phyloP scores from a whole-genome alignment of 2,329 filamentous ascomycete genomes.

The Fusarium luffae region DNA sequence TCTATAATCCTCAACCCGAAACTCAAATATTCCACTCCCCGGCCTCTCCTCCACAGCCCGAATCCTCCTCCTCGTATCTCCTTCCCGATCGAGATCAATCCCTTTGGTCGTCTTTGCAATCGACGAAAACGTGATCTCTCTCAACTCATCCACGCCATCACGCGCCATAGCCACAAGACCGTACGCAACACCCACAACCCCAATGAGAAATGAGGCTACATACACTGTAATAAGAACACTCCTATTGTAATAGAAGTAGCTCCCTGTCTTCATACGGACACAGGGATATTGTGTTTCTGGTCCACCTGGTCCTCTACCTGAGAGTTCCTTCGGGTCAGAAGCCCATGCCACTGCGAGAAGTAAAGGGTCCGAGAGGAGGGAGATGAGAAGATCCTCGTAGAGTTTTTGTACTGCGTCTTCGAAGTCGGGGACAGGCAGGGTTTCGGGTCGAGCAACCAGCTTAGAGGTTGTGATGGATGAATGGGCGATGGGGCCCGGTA shows the following conservation, averaged over 20 bases:
- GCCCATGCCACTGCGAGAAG: conserved; percentile 38
- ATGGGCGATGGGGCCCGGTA: conserved; percentile 12
- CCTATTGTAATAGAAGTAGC: conserved; percentile 33
- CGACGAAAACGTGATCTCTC: conserved; percentile 32
- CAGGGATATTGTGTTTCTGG: conserved; percentile 19
- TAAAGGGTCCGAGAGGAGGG: conserved; percentile 34
- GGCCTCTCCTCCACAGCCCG: conserved; percentile 1
- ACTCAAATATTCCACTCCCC: conserved; percentile 9
- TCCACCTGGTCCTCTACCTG: conserved; percentile 18
- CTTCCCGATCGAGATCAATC: background rate
- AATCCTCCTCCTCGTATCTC: background rate
- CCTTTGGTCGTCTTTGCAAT: conserved; percentile 24
- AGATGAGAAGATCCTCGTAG: conserved; percentile 38
- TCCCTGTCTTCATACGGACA: conserved; percentile 14
- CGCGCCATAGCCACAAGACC: conserved; percentile 29
- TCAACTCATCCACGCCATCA: conserved; percentile 30
- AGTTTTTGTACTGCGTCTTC: conserved; percentile 6
- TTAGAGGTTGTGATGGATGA: conserved; percentile 23
- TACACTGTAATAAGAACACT: conserved; percentile 24
- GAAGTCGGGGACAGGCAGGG: conserved; percentile 20
- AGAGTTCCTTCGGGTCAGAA: conserved; percentile 11
- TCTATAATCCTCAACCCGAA: conserved; percentile 1
- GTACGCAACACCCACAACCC: conserved; percentile 11
- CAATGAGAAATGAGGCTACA: conserved; percentile 17
- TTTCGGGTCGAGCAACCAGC: conserved; percentile 29